Evolutionary conservation across 2,329 filamentous ascomycete species (phyloP), one percentile per base, ranked within the genome.

Genomic region (Pezicula neosporulosa): DNA sequence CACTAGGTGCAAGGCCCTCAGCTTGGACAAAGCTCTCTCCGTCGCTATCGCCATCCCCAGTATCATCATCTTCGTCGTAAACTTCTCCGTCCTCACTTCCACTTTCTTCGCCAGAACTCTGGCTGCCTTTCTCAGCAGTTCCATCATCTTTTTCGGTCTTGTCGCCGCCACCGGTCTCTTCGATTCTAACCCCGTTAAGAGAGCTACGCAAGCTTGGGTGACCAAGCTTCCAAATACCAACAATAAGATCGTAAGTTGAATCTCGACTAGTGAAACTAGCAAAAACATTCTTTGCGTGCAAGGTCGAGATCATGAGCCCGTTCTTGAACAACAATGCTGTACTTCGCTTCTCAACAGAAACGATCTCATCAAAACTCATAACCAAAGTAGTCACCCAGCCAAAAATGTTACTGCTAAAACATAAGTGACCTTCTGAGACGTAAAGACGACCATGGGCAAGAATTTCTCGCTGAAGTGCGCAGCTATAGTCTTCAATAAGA

Each of bases 341-440:
- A 66, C 86, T 97, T 68, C 96, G 89, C 74, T 97, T 97, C 71
- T 99, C 94, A 7, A 99, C 89, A 1, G 93, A 91, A 18, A 97
- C 90, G 52, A 99, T 90, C 69, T 99, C 94, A 65, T 99, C 94
- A 67, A 99, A 99, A 68, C 91, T 95, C 75, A 99, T 96, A 48
- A 99, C 93, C 39, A 99, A 76, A 1, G 94, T 99, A 0, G 94
- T 99, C 19, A 95, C 89, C 94, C 94, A 99, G 49, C 94, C 94
- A 44, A 99, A 82, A 59, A 99, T 99, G 67, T 99, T 99, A 75
- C 94, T 97, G 64, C 92, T 97, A 71, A 99, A 99, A 74, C 94
- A 99, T 44, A 99, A 83, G 66, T 99, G 93, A 10, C 93, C 92
- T 72, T 99, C 94, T 0, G 94, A 97, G 39, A 99, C 90, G 65